These are phyloP conservation scores for Zasmidium angulare DNA, from an alignment of 2,329 filamentous ascomycete genomes.

Conservation along the genomic window DNA sequence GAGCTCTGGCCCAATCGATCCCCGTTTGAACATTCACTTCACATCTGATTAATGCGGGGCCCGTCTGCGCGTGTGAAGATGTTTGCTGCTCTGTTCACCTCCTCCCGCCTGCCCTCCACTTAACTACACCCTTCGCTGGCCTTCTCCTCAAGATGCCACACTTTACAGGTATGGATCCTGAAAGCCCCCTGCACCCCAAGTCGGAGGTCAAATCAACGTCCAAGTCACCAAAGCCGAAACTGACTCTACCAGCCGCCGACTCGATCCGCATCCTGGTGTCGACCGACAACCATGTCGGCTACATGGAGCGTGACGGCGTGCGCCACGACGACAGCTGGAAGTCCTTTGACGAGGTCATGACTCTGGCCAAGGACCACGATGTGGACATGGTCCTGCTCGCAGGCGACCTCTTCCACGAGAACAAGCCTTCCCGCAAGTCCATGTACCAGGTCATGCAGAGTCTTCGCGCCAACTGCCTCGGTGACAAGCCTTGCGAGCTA, in stretches of 20 bases:
- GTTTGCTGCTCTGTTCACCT: not conserved
- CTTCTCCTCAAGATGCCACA: slow-evolving; percentile 18
- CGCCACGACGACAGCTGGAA: slow-evolving; percentile 98
- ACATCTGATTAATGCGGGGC: not conserved
- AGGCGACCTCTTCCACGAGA: slow-evolving; percentile 96
- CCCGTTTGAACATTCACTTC: slow-evolving; percentile 6
- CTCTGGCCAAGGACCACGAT: slow-evolving; percentile 78
- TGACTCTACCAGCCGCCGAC: slow-evolving; percentile 58
- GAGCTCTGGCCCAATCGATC: slow-evolving; percentile 7
- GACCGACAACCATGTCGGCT: slow-evolving; percentile 97
- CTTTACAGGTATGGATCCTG: slow-evolving; percentile 13
- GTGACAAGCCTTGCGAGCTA: slow-evolving; percentile 91
- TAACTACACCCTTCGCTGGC: not conserved
- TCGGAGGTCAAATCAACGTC: not conserved
- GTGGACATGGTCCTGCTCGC: slow-evolving; percentile 97
- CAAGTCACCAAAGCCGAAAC: slow-evolving; percentile 1
- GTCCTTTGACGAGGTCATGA: slow-evolving; percentile 94
- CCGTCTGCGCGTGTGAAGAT: not conserved
- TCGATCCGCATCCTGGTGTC: slow-evolving; percentile 92
- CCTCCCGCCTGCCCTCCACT: not conserved
- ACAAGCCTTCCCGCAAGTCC: slow-evolving; percentile 91
- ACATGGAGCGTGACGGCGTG: slow-evolving; percentile 86
- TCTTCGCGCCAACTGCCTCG: slow-evolving; percentile 87
- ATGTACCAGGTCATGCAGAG: slow-evolving; percentile 98
- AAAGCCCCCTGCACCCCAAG: not conserved